phyloP scores from a whole-genome alignment of 1,284 basidiomycete genomes.

The Tranzscheliella williamsii region DNA sequence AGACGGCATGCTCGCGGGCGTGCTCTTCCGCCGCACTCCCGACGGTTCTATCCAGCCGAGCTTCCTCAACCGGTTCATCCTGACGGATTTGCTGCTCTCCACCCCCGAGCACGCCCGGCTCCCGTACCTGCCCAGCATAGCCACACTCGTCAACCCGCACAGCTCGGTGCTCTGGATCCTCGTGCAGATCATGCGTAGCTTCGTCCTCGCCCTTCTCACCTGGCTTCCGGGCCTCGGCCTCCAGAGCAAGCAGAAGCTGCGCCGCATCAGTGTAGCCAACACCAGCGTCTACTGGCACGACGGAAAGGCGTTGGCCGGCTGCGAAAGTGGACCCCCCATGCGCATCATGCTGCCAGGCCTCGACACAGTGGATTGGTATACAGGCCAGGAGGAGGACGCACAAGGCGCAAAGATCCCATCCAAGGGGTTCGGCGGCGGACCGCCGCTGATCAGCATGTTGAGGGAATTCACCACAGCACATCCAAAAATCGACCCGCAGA shows the following conservation, averaged over 20 bases:
- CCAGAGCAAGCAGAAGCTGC: constrained; percentile 15
- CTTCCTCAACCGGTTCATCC: constrained; percentile 61
- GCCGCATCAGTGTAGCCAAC: constrained; percentile 62
- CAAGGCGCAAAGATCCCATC: background rate
- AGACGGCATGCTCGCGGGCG: constrained; percentile 64
- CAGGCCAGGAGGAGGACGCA: constrained; percentile 44
- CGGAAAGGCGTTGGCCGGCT: constrained; percentile 64
- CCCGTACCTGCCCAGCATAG: constrained; percentile 64
- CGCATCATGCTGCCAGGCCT: constrained; percentile 63
- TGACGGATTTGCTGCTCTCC: constrained; percentile 61
- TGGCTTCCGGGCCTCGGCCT: constrained; percentile 51
- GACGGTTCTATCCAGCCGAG: constrained; percentile 44
- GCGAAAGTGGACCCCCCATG: constrained; percentile 64
- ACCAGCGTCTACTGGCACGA: constrained; percentile 64
- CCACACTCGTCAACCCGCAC: constrained; percentile 64
- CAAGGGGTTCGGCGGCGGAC: constrained; percentile 29
- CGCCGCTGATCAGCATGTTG: constrained; percentile 47
- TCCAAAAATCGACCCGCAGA: constrained; percentile 64
- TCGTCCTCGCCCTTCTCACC: constrained; percentile 50
- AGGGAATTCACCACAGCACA: constrained; percentile 65
- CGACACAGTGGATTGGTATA: constrained; percentile 63
- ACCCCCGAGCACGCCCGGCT: constrained; percentile 40
- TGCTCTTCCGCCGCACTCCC: constrained; percentile 60
- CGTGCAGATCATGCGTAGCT: constrained; percentile 62
- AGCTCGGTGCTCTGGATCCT: constrained; percentile 61